Evolutionary conservation across 2,329 filamentous ascomycete species (phyloP), one percentile per base, ranked within the genome.

Genomic region (Lasiodiplodia sp.): DNA sequence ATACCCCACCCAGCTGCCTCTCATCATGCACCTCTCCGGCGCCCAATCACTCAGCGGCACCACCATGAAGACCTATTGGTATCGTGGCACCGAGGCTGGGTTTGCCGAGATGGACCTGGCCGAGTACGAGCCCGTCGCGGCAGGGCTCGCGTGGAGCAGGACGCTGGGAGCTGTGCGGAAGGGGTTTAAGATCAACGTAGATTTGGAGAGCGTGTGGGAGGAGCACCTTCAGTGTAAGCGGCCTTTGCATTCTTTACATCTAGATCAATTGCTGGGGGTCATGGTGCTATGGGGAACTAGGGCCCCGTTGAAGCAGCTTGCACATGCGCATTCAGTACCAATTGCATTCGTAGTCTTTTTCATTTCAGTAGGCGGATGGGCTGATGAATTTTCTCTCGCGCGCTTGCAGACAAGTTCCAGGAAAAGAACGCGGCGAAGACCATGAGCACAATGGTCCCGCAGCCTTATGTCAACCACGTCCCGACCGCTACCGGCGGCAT

Each of bases 401-500:
- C 21, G 56, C 56, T 21, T 34, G 49, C 49, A 71, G 70, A 64
- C 47, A 67, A 69, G 62, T 72, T 66, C 55, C 38, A 34, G 28
- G n/a, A 14, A 37, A 72, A 73, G 49, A 73, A 77, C 64, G 73
- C 74, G 8, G 73, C 71, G 1, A 75, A 69, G 8, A 75, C 73
- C n/a, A 73, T 79, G 72, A 65, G 49, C 28, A 76, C 71, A 10
- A 76, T 79, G 74, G 72, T 74, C 0, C 63, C 70, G 8, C 73
- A 78, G 64, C 72, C 73, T 1, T 78, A 79, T 52, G 72, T 76
- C 12, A 79, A 78, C 58, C 71, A 82, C 62, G 66, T 83, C 12
- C 82, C 83, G 0, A 84, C 82, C 0, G 71, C 83, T 67, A 79
- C 82, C 12, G 83, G 83, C 4, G 82, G 81, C 1, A 77, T 83